Conservation (phyloP, 495 filamentous ascomycete genomes). For the Talaromyces borbonicus region DNA sequence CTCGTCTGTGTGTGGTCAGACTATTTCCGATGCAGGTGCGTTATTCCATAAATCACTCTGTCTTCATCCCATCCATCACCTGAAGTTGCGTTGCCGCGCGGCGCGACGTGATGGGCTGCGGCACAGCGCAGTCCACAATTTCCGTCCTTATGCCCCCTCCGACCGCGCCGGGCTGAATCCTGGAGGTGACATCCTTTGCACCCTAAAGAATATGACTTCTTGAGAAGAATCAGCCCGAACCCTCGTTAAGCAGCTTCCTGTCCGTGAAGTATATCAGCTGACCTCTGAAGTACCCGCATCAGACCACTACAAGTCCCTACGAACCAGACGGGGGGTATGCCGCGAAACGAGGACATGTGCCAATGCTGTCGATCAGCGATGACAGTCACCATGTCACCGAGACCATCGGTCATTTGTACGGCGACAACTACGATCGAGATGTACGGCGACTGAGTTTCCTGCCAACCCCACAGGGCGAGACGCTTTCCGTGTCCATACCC, state of each 20-base stretch:
- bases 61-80: background rate
- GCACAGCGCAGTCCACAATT: too few relatives aligned
- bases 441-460: constrained; percentile 57
- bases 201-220: too few relatives aligned
- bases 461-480: constrained; percentile 39
- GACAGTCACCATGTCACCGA: constrained; percentile 95
- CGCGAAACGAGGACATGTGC: constrained; percentile 50
- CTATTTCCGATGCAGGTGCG: constrained; percentile 10
- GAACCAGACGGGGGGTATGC: constrained; percentile 45
- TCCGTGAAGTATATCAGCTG: constrained; percentile 1
- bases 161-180: too few relatives aligned
- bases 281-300: constrained; percentile 6
- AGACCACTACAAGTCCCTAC: constrained; percentile 45
- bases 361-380: constrained; percentile 65
- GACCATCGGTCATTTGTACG: constrained; percentile 93
- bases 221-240: too few relatives aligned
- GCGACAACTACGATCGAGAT: constrained; percentile 63
- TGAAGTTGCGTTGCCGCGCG: background rate
- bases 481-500: constrained; percentile 37
- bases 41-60: background rate
- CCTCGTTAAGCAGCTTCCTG: too few relatives aligned
- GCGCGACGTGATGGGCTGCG: too few relatives aligned
- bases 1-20: background rate
- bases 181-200: too few relatives aligned
- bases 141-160: too few relatives aligned